phyloP scores from a whole-genome alignment of 495 filamentous ascomycete species.

The Talaromyces nanjingensis region DNA sequence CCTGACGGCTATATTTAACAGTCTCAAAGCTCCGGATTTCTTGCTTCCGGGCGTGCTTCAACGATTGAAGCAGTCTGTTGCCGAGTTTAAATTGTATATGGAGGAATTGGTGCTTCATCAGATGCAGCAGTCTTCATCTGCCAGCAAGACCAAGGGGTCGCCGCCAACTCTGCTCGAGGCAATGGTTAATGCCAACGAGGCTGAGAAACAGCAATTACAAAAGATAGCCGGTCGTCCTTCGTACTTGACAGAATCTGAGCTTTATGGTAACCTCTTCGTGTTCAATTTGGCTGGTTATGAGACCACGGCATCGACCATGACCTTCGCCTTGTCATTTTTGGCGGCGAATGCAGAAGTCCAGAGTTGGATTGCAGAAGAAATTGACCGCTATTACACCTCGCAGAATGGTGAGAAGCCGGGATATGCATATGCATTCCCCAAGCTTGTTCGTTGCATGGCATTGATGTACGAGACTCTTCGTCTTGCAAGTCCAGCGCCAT shows the following conservation, averaged over 20 bases:
- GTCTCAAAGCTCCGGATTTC: not conserved
- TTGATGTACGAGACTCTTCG: not conserved
- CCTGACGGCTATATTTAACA: not conserved
- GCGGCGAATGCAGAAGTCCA: not conserved
- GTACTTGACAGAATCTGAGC: constrained; percentile 23
- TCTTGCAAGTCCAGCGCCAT: not conserved
- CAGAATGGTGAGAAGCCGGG: not conserved
- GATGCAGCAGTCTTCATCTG: not conserved
- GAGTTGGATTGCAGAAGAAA: not conserved
- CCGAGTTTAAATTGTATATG: not conserved
- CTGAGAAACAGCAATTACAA: not conserved
- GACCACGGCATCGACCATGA: constrained; percentile 38
- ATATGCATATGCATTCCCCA: not conserved
- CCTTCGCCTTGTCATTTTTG: constrained; percentile 17
- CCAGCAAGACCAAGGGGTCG: not conserved
- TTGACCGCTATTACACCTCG: not conserved
- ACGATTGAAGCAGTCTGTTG: not conserved
- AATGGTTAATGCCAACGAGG: not conserved
- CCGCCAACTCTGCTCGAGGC: not conserved
- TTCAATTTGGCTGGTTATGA: constrained; percentile 48
- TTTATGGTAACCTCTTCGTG: constrained; percentile 42
- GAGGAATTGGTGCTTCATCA: not conserved
- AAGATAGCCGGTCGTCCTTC: not conserved
- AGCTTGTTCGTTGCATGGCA: not conserved
- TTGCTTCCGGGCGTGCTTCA: not conserved